These are phyloP conservation scores for Emericellopsis atlantica DNA, from an alignment of 2,329 filamentous ascomycete genomes.

Conservation along the genomic window DNA sequence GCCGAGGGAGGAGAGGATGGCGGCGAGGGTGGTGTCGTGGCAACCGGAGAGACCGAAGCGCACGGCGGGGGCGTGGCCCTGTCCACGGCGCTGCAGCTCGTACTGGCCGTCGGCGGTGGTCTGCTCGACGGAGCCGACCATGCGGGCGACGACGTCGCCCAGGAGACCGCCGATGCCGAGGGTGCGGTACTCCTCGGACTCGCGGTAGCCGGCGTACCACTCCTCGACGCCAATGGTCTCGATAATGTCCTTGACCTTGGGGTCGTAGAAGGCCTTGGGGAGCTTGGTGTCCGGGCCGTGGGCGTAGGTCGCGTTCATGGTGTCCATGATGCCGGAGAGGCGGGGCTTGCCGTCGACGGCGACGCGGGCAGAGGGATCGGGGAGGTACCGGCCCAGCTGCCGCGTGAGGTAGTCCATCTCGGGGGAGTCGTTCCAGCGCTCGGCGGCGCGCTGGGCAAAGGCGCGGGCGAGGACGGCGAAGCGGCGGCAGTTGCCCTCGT, in stretches of 20 bases:
- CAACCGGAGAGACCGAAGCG: conserved; percentile 75
- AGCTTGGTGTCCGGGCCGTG: conserved; percentile 64
- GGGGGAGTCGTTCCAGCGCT: conserved; percentile 60
- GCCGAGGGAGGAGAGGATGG: conserved; percentile 63
- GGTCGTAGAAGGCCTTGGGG: conserved; percentile 79
- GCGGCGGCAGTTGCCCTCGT: conserved; percentile 60
- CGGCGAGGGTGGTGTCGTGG: conserved; percentile 87
- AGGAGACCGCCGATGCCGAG: conserved; percentile 78
- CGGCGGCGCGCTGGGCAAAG: conserved; percentile 59
- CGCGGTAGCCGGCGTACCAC: conserved; percentile 81
- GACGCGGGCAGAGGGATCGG: conserved; percentile 50
- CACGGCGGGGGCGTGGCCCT: conserved; percentile 12
- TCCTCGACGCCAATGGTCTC: conserved; percentile 74
- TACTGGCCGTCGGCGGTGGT: conserved; percentile 39
- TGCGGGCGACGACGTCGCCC: conserved; percentile 69
- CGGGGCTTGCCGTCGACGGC: conserved; percentile 77
- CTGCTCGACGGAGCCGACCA: conserved; percentile 53
- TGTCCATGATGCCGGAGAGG: conserved; percentile 87
- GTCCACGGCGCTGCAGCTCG: conserved; percentile 24
- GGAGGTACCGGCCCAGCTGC: conserved; percentile 77
- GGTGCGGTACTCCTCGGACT: conserved; percentile 76
- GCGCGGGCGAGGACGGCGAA: conserved; percentile 57
- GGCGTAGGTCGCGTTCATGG: conserved; percentile 76
- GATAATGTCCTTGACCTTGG: conserved; percentile 54
- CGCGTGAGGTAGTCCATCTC: conserved; percentile 79